Evolutionary conservation across 2,329 filamentous ascomycete species (phyloP).

Genomic region (Bipolaris gigantea): DNA sequence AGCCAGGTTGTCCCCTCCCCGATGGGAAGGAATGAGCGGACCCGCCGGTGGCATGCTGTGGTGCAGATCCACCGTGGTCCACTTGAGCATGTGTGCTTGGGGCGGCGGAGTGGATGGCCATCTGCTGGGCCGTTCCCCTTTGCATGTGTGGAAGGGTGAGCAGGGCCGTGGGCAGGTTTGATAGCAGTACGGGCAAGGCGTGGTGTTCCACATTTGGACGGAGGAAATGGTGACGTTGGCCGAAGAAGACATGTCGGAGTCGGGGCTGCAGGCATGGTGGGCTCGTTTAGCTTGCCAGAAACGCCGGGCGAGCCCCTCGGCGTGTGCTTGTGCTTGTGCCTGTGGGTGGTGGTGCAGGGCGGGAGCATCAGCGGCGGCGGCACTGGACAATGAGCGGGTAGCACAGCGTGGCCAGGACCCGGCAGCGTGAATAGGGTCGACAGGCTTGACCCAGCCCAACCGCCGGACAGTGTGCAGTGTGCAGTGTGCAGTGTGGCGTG

Average conservation of each 20-base stretch:
- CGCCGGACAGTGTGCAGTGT: too few relatives aligned
- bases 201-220: conserved; percentile 6
- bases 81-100: not conserved
- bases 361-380: conserved; percentile 8
- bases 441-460: not conserved
- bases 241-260: conserved; percentile 16
- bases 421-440: not conserved
- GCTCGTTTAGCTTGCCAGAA: conserved; percentile 12
- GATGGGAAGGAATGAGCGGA: conserved; percentile 1
- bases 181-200: conserved; percentile 4
- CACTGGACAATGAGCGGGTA: conserved; percentile 11
- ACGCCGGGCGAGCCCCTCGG: not conserved
- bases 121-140: conserved; percentile 1
- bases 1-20: not conserved
- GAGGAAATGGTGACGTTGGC: conserved; percentile 17
- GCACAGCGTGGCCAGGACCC: not conserved
- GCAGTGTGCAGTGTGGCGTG: too few relatives aligned
- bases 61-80: not conserved
- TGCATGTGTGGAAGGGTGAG: not conserved
- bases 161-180: not conserved
- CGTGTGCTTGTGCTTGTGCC: too few relatives aligned
- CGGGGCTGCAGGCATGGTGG: conserved; percentile 14
- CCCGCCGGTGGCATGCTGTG: not conserved
- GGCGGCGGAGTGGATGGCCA: not conserved
- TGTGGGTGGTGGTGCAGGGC: conserved; percentile 6